Percentiles rank a stretch among this genome's conserved stretches.
These are phyloP conservation scores for Botrytis squamosa DNA, from an alignment of 2,329 filamentous ascomycete genomes.

Conservation along the genomic window DNA sequence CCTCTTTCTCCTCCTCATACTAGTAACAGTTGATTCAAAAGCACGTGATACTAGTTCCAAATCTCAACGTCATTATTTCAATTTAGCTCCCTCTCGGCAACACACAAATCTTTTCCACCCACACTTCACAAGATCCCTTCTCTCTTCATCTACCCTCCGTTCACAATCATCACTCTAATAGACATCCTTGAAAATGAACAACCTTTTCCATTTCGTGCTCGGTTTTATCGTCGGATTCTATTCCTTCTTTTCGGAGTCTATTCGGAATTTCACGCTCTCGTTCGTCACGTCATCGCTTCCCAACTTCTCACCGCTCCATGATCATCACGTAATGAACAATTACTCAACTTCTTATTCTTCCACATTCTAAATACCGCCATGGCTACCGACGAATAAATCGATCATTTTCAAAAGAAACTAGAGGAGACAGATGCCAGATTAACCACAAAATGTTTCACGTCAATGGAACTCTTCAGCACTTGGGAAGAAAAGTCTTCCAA, in stretches of 20 bases:
- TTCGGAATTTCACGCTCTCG: not conserved
- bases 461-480: not conserved
- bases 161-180: not conserved
- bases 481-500: accelerated
- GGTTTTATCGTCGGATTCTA: not conserved
- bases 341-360: not conserved
- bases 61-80: not conserved
- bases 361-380: not conserved
- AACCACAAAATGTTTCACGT: not conserved
- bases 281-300: not conserved
- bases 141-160: not conserved
- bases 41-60: not conserved
- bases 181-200: not conserved
- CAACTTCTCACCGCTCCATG: not conserved
- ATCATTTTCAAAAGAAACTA: not conserved
- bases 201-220: not conserved
- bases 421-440: not conserved
- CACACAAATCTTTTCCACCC: not conserved
- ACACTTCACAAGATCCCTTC: not conserved
- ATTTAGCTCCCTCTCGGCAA: not conserved
- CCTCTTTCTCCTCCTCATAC: not conserved
- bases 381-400: not conserved
- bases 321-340: not conserved
- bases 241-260: not conserved
- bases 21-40: not conserved